A percentile compares a stretch with the other conserved stretches of the same genome.
phyloP scores from a whole-genome alignment of 768 basidiomycete genomes.

The Sporobolomyces pararoseus region DNA sequence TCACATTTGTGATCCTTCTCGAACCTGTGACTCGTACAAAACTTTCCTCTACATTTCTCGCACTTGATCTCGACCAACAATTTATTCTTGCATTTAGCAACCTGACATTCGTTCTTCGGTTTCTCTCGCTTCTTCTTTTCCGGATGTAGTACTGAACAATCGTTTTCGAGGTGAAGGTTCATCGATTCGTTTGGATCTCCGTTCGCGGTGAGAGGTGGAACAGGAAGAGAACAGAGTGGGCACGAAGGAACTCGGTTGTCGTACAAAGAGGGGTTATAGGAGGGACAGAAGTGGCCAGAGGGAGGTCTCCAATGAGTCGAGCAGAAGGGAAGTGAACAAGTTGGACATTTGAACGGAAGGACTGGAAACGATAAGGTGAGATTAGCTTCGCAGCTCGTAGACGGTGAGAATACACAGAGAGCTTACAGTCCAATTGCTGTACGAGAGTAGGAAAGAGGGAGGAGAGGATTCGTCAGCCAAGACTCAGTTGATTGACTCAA shows the following conservation, averaged over 20 bases:
- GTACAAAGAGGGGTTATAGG: constrained; percentile 18
- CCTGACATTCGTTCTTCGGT: constrained; percentile 25
- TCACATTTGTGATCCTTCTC: constrained; percentile 34
- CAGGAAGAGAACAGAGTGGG: constrained; percentile 34
- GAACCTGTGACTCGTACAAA: constrained; percentile 36
- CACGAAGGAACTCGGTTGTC: constrained; percentile 42
- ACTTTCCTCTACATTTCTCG: constrained; percentile 7
- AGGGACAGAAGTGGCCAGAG: not conserved
- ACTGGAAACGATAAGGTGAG: constrained; percentile 10
- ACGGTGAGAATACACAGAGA: not conserved
- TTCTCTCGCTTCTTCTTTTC: not conserved
- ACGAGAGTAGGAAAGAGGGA: not conserved
- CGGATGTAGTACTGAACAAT: constrained; percentile 32
- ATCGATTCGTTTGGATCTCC: constrained; percentile 37
- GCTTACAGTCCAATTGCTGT: constrained; percentile 37
- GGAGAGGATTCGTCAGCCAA: not conserved
- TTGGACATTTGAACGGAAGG: constrained; percentile 40
- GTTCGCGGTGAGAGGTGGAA: constrained; percentile 6
- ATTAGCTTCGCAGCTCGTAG: not conserved
- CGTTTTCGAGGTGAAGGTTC: constrained; percentile 35
- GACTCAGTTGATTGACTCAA: too few species aligned
- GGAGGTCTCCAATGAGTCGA: constrained; percentile 30
- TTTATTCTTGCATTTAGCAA: constrained; percentile 33
- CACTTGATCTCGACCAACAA: constrained; percentile 38
- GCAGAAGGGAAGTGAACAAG: constrained; percentile 32